phyloP scores from a whole-genome alignment of 164 flowering plant species.

The Stephania yunnanensis region DNA sequence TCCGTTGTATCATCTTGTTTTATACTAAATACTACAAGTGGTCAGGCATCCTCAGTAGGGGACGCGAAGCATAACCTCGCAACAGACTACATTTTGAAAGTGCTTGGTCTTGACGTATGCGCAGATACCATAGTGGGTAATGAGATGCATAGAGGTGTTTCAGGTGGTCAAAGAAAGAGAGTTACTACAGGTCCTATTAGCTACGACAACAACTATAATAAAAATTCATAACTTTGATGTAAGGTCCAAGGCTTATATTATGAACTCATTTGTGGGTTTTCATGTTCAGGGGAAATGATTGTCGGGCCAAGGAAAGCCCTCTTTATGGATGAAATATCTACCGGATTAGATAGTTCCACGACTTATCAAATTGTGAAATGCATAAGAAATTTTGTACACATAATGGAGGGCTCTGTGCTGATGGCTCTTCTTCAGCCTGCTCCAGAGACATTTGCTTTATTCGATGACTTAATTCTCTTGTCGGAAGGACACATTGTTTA shows the following conservation, averaged over 20 bases:
- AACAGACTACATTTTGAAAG: constrained; percentile 80
- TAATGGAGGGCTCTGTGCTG: constrained; percentile 74
- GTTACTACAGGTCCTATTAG: constrained; percentile 66
- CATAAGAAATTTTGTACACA: constrained; percentile 67
- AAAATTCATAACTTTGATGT: not conserved
- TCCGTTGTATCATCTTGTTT: not conserved
- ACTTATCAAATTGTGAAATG: constrained; percentile 89
- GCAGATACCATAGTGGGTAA: constrained; percentile 76
- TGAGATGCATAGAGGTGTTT: constrained; percentile 89
- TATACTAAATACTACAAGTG: constrained; percentile 6
- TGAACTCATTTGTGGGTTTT: not conserved
- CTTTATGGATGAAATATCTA: constrained; percentile 98
- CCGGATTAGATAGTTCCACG: constrained; percentile 97
- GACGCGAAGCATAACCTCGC: constrained; percentile 60
- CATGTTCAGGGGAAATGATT: constrained; percentile 72
- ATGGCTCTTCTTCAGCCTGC: constrained; percentile 96
- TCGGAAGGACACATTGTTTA: constrained; percentile 79
- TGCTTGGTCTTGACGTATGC: constrained; percentile 87
- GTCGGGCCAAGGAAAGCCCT: constrained; percentile 93
- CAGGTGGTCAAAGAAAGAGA: constrained; percentile 90
- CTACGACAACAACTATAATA: not conserved
- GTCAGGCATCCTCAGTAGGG: constrained; percentile 69
- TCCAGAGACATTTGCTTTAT: constrained; percentile 88
- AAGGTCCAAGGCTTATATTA: not conserved
- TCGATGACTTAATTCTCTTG: constrained; percentile 76